Evolutionary conservation across 139 green algal genomes (phyloP), one percentile per base, ranked within the genome.

Genomic region (Chlorella sp.): DNA sequence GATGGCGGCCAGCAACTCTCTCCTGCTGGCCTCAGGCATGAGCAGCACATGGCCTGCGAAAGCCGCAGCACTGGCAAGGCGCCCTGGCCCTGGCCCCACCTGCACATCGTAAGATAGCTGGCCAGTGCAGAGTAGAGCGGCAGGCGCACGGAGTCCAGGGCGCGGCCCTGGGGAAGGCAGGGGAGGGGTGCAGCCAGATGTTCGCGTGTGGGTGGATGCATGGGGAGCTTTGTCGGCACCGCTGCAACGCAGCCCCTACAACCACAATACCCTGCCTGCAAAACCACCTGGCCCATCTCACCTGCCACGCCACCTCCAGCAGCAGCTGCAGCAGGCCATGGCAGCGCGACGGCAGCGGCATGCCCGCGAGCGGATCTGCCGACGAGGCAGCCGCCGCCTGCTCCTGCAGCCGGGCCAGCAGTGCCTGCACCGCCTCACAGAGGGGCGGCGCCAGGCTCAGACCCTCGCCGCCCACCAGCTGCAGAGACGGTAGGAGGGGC

Each of bases 101-200:
- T 56, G 41, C 87, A 89, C 82, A 94, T 91, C 74, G 91, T 83
- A 30, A 96, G 87, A 86, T 95, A 95, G 86, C 88, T 88, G 69
- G 94, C 75, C 60, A 94, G 87, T 13, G 79, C 81, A 2, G 79
- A 87, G 74, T 94, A 95, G 76, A 96, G 79, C 63, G 92, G 87
- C 28, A 91, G 69, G 0, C 94, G 89, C 38, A 95, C 86, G 4
- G 75, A 81, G 25, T 91, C 78, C 78, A 83, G 41, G 28, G 63
- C 47, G 21, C 78, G 78, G n/a, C 78, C 78, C 78, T 74, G 39
- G 36, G 4, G 60, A 28, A 67, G 4, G 60, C 21, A 67, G 44
- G n/a, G n/a, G n/a, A n/a, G n/a, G n/a, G n/a, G n/a, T n/a, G n/a
- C n/a, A n/a, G n/a, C n/a, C n/a, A n/a, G n/a, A n/a, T n/a, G n/a